Conservation (phyloP, 2,329 filamentous ascomycete species). For the Zymoseptoria tritici region DNA sequence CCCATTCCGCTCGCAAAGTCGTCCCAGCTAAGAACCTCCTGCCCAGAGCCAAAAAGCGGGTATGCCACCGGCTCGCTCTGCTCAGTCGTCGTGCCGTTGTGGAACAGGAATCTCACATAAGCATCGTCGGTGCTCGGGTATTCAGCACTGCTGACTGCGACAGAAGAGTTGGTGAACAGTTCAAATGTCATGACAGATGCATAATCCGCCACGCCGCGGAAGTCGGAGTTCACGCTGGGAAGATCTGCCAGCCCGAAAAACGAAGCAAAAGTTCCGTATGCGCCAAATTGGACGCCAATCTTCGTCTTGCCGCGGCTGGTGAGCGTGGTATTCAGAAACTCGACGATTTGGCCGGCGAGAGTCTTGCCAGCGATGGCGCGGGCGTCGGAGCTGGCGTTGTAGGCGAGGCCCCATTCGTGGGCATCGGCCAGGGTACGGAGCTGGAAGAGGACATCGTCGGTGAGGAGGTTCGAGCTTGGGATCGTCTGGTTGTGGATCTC, state of each 20-base stretch:
- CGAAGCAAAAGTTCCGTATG: conserved; percentile 53
- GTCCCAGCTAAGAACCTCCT: conserved; percentile 56
- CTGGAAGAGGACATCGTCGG: conserved; percentile 50
- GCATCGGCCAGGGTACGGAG: conserved; percentile 66
- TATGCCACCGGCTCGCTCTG: conserved; percentile 44
- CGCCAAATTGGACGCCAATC: conserved; percentile 51
- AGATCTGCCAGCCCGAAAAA: conserved; percentile 55
- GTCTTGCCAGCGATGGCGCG: conserved; percentile 42
- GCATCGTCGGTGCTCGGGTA: conserved; percentile 40
- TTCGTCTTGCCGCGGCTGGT: conserved; percentile 32
- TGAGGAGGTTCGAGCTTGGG: conserved; percentile 50
- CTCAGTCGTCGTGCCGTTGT: conserved; percentile 51
- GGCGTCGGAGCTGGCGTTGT: conserved; percentile 53
- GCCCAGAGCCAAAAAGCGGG: conserved; percentile 53
- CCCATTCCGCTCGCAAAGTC: conserved; percentile 59
- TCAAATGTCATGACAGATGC: conserved; percentile 77
- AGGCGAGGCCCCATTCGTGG: conserved; percentile 77
- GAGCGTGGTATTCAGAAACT: conserved; percentile 40
- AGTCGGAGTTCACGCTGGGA: conserved; percentile 47
- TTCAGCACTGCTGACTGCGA: conserved; percentile 35
- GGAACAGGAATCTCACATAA: conserved; percentile 54
- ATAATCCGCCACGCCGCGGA: conserved; percentile 75
- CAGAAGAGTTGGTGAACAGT: conserved; percentile 48
- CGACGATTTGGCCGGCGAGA: conserved; percentile 41
- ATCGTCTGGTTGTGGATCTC: conserved; percentile 58